Evolutionary conservation across 148 eudicot species (phyloP).

Genomic region (Fagopyrum homotropicum): DNA sequence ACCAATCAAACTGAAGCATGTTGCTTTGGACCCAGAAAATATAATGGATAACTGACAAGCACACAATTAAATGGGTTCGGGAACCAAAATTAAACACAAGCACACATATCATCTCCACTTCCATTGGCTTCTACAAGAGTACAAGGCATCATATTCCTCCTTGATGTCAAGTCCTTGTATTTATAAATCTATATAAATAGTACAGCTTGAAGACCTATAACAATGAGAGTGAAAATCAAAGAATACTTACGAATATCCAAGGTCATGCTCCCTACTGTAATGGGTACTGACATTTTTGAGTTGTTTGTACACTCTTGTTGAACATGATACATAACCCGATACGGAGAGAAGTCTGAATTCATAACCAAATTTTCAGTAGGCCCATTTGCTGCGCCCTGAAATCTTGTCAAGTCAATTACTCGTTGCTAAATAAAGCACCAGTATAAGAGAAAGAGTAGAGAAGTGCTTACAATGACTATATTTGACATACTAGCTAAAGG

Average conservation of each 20-base stretch:
- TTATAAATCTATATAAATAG: background rate
- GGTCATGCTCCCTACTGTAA: slow-evolving; percentile 16
- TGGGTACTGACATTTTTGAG: slow-evolving; percentile 37
- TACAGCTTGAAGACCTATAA: background rate
- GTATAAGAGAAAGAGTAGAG: background rate
- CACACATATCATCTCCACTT: too few species aligned
- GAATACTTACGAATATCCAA: background rate
- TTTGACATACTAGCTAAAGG: slow-evolving; percentile 41
- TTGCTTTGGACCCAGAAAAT: too few species aligned
- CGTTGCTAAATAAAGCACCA: background rate
- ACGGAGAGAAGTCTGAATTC: slow-evolving; percentile 60
- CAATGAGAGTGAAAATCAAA: background rate
- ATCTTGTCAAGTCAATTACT: slow-evolving; percentile 5
- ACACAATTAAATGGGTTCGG: too few species aligned
- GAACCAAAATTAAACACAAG: too few species aligned
- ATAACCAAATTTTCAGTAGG: slow-evolving; percentile 42
- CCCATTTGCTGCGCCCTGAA: slow-evolving; percentile 66
- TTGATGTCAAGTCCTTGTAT: background rate
- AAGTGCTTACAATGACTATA: slow-evolving; percentile 50
- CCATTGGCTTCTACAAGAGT: background rate
- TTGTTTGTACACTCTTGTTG: slow-evolving; percentile 47
- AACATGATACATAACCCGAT: slow-evolving; percentile 49
- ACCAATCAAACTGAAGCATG: background rate
- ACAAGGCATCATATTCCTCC: background rate
- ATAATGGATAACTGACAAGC: too few species aligned